A percentile compares a stretch with the other conserved stretches of the same genome.
Conservation (phyloP, 345 rosid species). For the Euphorbia pulcherrima region DNA sequence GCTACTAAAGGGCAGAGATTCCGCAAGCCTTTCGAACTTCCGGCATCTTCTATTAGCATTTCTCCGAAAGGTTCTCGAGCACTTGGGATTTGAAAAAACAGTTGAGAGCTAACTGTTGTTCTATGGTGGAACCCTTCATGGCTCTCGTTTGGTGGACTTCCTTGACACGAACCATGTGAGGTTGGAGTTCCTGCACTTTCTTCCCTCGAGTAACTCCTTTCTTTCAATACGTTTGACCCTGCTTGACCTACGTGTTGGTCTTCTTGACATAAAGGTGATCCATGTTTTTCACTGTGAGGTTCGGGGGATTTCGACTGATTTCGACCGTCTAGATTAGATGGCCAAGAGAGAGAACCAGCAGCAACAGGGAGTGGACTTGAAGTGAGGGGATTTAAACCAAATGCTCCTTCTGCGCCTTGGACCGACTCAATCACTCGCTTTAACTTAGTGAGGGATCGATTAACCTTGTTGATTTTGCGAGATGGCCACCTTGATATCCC, state of each 20-base stretch:
- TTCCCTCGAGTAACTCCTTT: constrained; percentile 55
- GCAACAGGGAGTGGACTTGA: constrained; percentile 55
- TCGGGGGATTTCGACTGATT: constrained; percentile 37
- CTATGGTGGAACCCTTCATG: too few species aligned
- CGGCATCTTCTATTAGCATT: constrained; percentile 69
- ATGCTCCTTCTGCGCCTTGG: constrained; percentile 73
- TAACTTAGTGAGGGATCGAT: constrained; percentile 71
- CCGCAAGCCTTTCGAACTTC: constrained; percentile 79
- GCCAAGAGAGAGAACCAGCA: constrained; percentile 65
- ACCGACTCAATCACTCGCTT: constrained; percentile 88
- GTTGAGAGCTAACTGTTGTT: too few species aligned
- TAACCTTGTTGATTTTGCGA: constrained; percentile 94
- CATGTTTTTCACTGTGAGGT: constrained; percentile 26
- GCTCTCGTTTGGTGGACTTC: constrained; percentile 46
- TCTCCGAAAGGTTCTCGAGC: constrained; percentile 52
- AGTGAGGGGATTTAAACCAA: constrained; percentile 46
- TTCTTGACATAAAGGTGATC: constrained; percentile 34
- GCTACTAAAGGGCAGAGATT: constrained; percentile 57
- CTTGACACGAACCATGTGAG: constrained; percentile 76
- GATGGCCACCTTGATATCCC: constrained; percentile 98
- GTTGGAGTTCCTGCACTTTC: constrained; percentile 72
- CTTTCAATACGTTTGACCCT: constrained; percentile 37
- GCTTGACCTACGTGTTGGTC: constrained; percentile 36
- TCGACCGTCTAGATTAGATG: constrained; percentile 52
- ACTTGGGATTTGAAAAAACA: constrained; percentile 37